These are phyloP conservation scores for Malus sieversii DNA, from an alignment of 306 rosid species.

Conservation along the genomic window DNA sequence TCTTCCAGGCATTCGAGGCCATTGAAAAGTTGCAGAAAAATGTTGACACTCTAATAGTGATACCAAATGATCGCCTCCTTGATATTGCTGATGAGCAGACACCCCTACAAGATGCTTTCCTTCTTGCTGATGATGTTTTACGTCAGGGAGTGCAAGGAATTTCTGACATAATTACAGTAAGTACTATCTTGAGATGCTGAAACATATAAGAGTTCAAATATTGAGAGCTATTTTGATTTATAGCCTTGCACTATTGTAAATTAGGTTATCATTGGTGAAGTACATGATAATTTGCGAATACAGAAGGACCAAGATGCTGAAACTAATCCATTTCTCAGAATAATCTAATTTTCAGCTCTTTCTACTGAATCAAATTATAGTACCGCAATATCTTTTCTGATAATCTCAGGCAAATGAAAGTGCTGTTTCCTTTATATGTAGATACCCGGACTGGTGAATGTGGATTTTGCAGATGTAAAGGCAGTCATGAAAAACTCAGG, in stretches of 20 bases:
- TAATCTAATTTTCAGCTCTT: background rate
- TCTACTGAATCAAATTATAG: background rate
- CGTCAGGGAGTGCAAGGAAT: constrained; percentile 99
- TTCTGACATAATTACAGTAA: constrained; percentile 87
- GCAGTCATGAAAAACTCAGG: constrained; percentile 99
- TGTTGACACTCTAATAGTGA: constrained; percentile 92
- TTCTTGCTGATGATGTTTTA: constrained; percentile 88
- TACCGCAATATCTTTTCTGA: background rate
- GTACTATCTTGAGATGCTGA: constrained; percentile 20
- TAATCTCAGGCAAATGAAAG: background rate
- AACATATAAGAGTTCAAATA: background rate
- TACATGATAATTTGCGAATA: background rate
- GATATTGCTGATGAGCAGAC: constrained; percentile 93
- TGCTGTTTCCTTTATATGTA: constrained; percentile 27
- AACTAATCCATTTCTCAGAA: background rate
- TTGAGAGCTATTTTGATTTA: background rate
- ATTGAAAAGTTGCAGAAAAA: constrained; percentile 89
- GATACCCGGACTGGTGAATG: constrained; percentile 99
- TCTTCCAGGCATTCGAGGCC: constrained; percentile 85
- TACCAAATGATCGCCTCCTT: constrained; percentile 95
- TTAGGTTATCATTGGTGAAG: background rate
- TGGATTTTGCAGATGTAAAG: constrained; percentile 98
- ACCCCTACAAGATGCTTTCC: constrained; percentile 88
- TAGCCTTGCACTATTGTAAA: background rate
- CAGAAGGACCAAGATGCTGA: background rate